Evolutionary conservation across 2,329 filamentous ascomycete genomes (phyloP).

Genomic region (Exophiala bonariae): DNA sequence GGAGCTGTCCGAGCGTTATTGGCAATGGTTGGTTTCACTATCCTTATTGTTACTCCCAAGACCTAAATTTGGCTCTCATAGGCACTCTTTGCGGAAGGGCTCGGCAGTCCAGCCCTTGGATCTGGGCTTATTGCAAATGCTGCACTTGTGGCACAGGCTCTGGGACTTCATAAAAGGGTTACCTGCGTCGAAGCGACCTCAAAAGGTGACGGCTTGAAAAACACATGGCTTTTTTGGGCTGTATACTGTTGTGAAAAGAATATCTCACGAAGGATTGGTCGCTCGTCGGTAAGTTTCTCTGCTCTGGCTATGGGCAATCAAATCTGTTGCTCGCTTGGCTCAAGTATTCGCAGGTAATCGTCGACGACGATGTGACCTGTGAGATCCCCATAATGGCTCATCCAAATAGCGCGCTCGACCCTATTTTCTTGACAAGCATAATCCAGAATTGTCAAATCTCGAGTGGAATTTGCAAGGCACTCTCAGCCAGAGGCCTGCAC

Average conservation of each 20-base stretch:
- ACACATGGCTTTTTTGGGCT: background rate
- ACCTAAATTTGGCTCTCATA: background rate
- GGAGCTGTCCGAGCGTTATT: background rate
- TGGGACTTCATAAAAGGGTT: background rate
- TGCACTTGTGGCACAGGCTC: background rate
- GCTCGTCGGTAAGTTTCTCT: background rate
- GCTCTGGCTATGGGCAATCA: no score
- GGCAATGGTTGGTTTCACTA: background rate
- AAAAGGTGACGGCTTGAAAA: background rate
- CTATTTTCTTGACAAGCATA: background rate
- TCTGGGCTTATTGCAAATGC: background rate
- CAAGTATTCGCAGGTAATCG: background rate
- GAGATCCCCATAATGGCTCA: background rate
- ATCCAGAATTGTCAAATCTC: conserved; percentile 1
- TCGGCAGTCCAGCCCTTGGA: background rate
- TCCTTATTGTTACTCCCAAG: background rate
- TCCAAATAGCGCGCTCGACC: conserved; percentile 1
- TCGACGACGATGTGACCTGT: background rate
- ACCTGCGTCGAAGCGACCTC: background rate
- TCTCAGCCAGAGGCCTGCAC: background rate
- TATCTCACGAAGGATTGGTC: background rate
- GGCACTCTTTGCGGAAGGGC: conserved; percentile 1
- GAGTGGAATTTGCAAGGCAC: background rate
- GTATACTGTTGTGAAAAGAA: background rate
- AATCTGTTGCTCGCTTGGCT: no score